Base-by-base conservation (phyloP, 805 yeast species). In the Saccharomycopsis javanensis region DNA sequence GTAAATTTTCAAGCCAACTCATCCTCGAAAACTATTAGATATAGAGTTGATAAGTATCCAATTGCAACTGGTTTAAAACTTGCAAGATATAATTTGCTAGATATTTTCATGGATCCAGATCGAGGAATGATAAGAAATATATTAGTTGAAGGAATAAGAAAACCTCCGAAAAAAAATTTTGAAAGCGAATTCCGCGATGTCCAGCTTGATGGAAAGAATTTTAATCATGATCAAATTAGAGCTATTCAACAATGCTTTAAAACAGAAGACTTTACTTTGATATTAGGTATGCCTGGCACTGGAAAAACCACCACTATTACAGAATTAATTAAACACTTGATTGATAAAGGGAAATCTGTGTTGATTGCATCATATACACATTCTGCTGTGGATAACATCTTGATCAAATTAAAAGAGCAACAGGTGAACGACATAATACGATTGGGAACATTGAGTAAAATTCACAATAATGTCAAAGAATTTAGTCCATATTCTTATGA, bases 281-380 rank as follows among this genome's bases (percentile, higher is more conserved):
- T 94, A 18, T 71, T 92, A 59, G 99, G 99, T 0, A 94, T 94
- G 99, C 99, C 99, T 0, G 99, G 99, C 3, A 94, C 98, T 0
- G 99, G 97, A 8, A 56, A 56, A 25, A 89, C 97, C 1, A 89
- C 98, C 0, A 86, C 91, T 0, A 90, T 94, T 55, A 86, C 95
- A 0, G 82, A 84, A 51, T 65, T 94, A 16, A 84, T 91, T 48
- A 75, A 78, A 57, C 72, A 79, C 45, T 67, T 94, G 30, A 85
- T 83, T 2, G 69, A 71, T 1, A 75, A 77, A 51, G 82, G 80
- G 1, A 86, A 86, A 65, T 75, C 86, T 0, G 85, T 94, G 1
- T 72, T 94, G 25, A 70, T 94, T 52, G 81, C 97, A 0, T 86
- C 96, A 0, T 90, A 88, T 66, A 94, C 99, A 0, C 95, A 94